Evolutionary conservation across 441 rosid species (phyloP).

Genomic region (Viola pubescens): DNA sequence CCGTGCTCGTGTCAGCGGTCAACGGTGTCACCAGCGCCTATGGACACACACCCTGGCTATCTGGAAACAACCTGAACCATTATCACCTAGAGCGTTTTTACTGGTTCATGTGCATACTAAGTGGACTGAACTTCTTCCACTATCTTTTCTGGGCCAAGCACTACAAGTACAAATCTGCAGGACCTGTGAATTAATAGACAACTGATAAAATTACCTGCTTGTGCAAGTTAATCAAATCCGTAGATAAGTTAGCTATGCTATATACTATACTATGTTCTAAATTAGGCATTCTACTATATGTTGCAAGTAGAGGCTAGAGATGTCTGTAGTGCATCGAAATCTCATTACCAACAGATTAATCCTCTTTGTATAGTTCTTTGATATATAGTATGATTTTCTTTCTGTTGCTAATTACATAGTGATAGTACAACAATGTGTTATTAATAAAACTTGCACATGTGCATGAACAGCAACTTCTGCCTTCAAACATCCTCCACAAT

Average conservation of each 20-base stretch:
- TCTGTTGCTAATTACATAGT: too few species aligned
- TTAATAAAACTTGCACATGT: too few species aligned
- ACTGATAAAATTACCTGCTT: neutral
- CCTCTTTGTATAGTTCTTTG: neutral
- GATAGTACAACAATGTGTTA: too few species aligned
- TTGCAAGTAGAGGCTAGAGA: too few species aligned
- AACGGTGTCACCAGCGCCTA: conserved; percentile 37
- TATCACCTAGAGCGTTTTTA: conserved; percentile 67
- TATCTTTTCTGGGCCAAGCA: conserved; percentile 78
- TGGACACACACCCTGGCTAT: conserved; percentile 52
- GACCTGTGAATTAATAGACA: neutral
- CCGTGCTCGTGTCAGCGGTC: conserved; percentile 54
- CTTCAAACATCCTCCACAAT: too few species aligned
- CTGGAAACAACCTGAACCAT: conserved; percentile 64
- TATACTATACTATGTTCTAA: neutral
- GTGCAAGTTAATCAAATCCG: neutral
- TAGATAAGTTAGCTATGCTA: neutral
- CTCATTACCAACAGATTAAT: neutral
- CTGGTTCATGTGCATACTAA: conserved; percentile 73
- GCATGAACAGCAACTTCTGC: too few species aligned
- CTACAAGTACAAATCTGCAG: conserved; percentile 42
- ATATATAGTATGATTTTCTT: too few species aligned
- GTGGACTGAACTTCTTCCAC: conserved; percentile 57
- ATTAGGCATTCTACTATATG: neutral
- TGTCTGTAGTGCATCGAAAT: neutral